These are phyloP conservation scores for Tardiomyces depauwii DNA, from an alignment of 1,139 yeast genomes.

Conservation along the genomic window DNA sequence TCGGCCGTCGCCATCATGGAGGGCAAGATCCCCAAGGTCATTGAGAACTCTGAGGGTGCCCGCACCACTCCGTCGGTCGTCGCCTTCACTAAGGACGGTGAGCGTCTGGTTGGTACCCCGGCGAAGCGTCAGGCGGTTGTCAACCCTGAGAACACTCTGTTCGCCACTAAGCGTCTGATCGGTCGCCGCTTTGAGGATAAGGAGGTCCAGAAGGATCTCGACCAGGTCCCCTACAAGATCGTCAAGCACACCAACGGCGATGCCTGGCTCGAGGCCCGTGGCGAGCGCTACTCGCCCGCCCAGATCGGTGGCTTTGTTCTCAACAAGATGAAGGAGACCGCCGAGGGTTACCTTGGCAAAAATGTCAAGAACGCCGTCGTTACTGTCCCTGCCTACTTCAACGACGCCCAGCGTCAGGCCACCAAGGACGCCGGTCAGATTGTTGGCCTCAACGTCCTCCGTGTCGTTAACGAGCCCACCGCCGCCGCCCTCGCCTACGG, in stretches of 20 bases:
- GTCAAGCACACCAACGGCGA: slow-evolving; percentile 95
- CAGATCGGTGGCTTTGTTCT: slow-evolving; percentile 96
- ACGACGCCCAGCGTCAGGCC: slow-evolving; percentile 97
- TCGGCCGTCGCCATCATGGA: slow-evolving; percentile 98
- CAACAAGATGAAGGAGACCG: slow-evolving; percentile 96
- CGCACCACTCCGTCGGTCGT: slow-evolving; percentile 98
- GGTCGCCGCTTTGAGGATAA: slow-evolving; percentile 96
- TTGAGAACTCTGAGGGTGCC: slow-evolving; percentile 97
- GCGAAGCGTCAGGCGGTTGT: slow-evolving; percentile 99
- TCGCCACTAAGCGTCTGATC: slow-evolving; percentile 96
- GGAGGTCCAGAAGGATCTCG: slow-evolving; percentile 94
- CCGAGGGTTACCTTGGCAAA: slow-evolving; percentile 85
- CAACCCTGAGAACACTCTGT: slow-evolving; percentile 94
- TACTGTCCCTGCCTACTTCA: slow-evolving; percentile 96
- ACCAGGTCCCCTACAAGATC: slow-evolving; percentile 95
- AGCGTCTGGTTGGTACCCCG: slow-evolving; percentile 94
- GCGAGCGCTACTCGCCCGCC: slow-evolving; percentile 88
- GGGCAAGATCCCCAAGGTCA: slow-evolving; percentile 92
- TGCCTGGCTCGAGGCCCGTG: slow-evolving; percentile 98
- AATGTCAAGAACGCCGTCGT: slow-evolving; percentile 84
- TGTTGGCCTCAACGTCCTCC: slow-evolving; percentile 88
- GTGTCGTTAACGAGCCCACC: slow-evolving; percentile 98
- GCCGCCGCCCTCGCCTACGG: slow-evolving; percentile 99
- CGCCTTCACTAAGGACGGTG: slow-evolving; percentile 94
- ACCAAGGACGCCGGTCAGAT: slow-evolving; percentile 98